Evolutionary conservation across 805 yeast genomes (phyloP), one percentile per base, ranked within the genome.

Genomic region (Saccharomycopsis sp.): DNA sequence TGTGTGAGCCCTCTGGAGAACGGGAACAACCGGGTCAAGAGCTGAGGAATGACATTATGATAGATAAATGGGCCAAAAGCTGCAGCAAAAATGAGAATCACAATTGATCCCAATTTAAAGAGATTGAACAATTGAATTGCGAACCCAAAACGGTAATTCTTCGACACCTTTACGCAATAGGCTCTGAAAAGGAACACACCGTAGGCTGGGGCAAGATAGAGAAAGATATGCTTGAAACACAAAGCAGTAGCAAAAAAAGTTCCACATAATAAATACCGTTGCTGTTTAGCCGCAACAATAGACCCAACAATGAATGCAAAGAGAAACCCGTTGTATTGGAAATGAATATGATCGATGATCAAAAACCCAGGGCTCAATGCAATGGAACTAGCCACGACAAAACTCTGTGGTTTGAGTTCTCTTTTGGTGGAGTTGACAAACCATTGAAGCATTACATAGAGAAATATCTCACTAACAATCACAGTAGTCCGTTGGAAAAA

Each of bases 321-420:
- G 76, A 94, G 76, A 80, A 92, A 86, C 2, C 97, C 97, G 70
- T 94, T 94, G 71, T 94, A 94, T 74, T 94, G 99, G 77, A 94
- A 94, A 70, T 94, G 99, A 38, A 94, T 89, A 70, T 93, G 97
- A 70, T 94, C 99, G 55, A 94, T 85, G 22, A 94, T 83, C 62
- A 94, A 74, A 64, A 96, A 76, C 0, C 97, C 97, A 0, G 99
- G 99, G 0, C 96, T 87, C 15, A 94, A 74, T 2, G 85, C 88
- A 24, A 94, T 78, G 35, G 97, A 86, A 17, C 91, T 81, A 0
- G 96, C 93, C 47, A 87, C 82, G 2, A 90, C 93, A 71, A 83
- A 86, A 24, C 86, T 78, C 24, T 75, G 71, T 22, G 69, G 69
- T n/a, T 64, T 64, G 42, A 74, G 72, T 9, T 70, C 68, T 2